Evolutionary conservation across 768 basidiomycete genomes (phyloP), one percentile per base, ranked within the genome.

Genomic region (Gymnopilus junonius): DNA sequence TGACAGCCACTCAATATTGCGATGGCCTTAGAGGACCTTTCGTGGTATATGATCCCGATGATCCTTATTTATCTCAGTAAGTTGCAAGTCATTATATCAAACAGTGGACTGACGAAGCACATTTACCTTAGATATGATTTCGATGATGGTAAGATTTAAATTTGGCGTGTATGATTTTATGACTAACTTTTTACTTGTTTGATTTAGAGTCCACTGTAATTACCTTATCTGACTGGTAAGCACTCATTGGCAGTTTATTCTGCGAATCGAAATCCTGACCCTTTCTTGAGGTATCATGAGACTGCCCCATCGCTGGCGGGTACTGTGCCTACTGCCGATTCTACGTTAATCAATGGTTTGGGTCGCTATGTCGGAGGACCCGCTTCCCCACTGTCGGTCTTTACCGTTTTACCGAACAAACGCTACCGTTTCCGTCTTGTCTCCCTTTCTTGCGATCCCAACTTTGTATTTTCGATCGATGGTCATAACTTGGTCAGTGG

Each of bases 381-480:
- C 8, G 55, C 65, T 0, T 66, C 76, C 10, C 69, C 71, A 0
- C 75, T 85, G 11, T 67, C 82, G 0, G 76, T 82, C 1, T 69
- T 83, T 14, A 76, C 67, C 8, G 81, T 84, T 37, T 39, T 71
- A 5, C 61, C 70, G 11, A 75, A 76, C 37, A 70, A n/a, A n/a
- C 74, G 79, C 6, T 84, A 85, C 64, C 79, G 84, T 21, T 77
- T 85, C 74, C 82, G 85, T n/a, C 66, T 86, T 27, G 72, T 85
- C 1, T 75, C 74, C 23, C 78, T 83, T 29, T 76, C 80, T 8
- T 86, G 85, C 62, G 78, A 82, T 62, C 77, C 82, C 1, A 75
- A 80, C 62, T 86, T 74, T 64, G 48, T 60, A 2, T 81, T 82
- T 61, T 80, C 80, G 1, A 80, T 85, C 46, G 83, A 84, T 55